Percentiles rank a stretch among this genome's conserved stretches.
phyloP scores from a whole-genome alignment of 1,139 yeast species.

The Candida albicans region DNA sequence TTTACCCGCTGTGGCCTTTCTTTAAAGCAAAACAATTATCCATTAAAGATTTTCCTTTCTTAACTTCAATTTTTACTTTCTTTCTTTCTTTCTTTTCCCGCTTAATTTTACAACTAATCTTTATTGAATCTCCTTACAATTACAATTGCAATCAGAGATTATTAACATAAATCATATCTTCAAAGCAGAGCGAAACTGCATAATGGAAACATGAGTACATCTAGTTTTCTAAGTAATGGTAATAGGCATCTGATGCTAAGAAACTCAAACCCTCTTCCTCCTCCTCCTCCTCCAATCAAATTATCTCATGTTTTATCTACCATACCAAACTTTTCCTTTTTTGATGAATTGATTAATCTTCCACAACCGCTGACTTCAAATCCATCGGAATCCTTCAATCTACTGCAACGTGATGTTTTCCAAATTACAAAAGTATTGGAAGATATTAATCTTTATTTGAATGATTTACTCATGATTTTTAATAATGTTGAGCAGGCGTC shows the following conservation, averaged over 20 bases:
- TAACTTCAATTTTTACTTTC: too few relatives aligned
- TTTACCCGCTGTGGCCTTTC: too few relatives aligned
- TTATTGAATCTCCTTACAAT: not conserved
- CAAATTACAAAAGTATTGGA: slow-evolving; percentile 31
- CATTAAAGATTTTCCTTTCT: too few relatives aligned
- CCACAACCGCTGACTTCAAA: slow-evolving; percentile 15
- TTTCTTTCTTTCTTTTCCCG: too few relatives aligned
- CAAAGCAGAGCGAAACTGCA: not conserved
- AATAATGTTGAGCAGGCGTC: slow-evolving; percentile 14
- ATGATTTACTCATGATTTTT: slow-evolving; percentile 20
- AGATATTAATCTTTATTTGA: slow-evolving; percentile 32
- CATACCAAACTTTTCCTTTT: slow-evolving; percentile 32
- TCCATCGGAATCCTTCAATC: slow-evolving; percentile 10
- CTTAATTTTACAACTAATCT: not conserved
- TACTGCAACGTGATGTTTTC: slow-evolving; percentile 33
- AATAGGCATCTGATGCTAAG: slow-evolving; percentile 4
- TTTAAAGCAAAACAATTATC: too few relatives aligned
- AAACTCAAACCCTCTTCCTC: too few relatives aligned
- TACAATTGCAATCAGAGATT: not conserved
- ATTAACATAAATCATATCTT: not conserved
- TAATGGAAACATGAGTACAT: slow-evolving; percentile 10
- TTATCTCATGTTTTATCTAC: slow-evolving; percentile 13
- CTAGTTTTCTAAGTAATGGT: slow-evolving; percentile 2
- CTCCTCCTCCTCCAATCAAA: slow-evolving; percentile 8
- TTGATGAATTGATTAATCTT: slow-evolving; percentile 30